Conservation (phyloP, 1,284 basidiomycete genomes). For the Rhodotorula sp. region DNA sequence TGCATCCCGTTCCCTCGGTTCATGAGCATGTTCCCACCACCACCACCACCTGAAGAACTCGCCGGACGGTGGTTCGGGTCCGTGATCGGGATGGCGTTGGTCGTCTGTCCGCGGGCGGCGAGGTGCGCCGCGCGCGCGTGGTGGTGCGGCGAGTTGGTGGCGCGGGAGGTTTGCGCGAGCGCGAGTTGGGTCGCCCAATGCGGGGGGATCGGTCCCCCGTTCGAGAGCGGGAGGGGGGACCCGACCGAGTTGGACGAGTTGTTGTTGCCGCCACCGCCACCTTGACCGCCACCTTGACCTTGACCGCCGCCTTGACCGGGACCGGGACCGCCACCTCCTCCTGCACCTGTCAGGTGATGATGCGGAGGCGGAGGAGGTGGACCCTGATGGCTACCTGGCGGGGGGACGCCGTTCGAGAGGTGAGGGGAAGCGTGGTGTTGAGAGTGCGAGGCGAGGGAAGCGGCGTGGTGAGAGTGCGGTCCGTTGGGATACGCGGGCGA, state of each 20-base stretch:
- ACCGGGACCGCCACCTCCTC: neutral
- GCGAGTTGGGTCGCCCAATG: constrained; percentile 48
- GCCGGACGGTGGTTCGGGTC: constrained; percentile 47
- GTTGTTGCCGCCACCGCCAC: constrained; percentile 11
- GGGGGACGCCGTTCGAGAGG: constrained; percentile 15
- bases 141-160: constrained; percentile 57
- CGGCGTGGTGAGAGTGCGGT: constrained; percentile 22
- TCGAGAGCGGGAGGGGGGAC: neutral
- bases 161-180: constrained; percentile 50
- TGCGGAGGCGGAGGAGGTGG: constrained; percentile 7
- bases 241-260: constrained; percentile 1
- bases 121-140: constrained; percentile 59
- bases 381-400: too few relatives aligned
- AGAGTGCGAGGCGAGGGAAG: constrained; percentile 25
- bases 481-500: constrained; percentile 40
- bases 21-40: neutral
- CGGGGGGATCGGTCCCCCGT: constrained; percentile 32
- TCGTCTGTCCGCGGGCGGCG: constrained; percentile 55
- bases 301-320: neutral
- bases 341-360: constrained; percentile 20
- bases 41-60: constrained; percentile 31
- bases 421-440: constrained; percentile 25
- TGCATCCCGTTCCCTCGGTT: constrained; percentile 1
- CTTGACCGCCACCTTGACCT: constrained; percentile 7
- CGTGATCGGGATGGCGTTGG: constrained; percentile 53